Conservation (phyloP, 2,329 filamentous ascomycete genomes). For the Pezizomycotina sp. region DNA sequence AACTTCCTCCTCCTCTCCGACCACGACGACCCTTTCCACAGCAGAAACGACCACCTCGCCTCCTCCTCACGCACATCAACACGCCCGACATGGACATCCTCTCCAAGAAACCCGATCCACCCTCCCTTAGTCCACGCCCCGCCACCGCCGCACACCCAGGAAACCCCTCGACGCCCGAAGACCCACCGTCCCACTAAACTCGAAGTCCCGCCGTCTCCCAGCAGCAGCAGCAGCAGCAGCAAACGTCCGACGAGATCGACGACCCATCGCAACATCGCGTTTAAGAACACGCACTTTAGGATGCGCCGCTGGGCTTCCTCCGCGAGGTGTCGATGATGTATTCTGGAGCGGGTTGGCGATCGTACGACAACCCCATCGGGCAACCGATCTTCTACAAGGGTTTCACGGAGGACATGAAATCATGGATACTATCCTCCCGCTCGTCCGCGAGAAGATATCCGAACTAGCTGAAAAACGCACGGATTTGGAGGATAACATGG, state of each 20-base stretch:
- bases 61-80: slow-evolving; percentile 33
- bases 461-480: slow-evolving; percentile 62
- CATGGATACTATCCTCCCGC: slow-evolving; percentile 53
- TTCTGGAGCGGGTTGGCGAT: slow-evolving; percentile 84
- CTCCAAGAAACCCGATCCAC: slow-evolving; percentile 54
- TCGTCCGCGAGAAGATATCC: slow-evolving; percentile 57
- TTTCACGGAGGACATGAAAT: slow-evolving; percentile 81
- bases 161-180: slow-evolving; percentile 34
- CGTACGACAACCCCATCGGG: slow-evolving; percentile 77
- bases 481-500: slow-evolving; percentile 59
- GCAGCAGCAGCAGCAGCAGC: slow-evolving; percentile 28
- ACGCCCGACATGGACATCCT: slow-evolving; percentile 65
- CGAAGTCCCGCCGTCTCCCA: slow-evolving; percentile 4
- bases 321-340: slow-evolving; percentile 88
- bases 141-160: slow-evolving; percentile 41
- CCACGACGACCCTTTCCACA: slow-evolving; percentile 8
- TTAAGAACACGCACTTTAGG: slow-evolving; percentile 24
- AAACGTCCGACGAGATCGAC: slow-evolving; percentile 2
- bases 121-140: slow-evolving; percentile 35
- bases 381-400: slow-evolving; percentile 87
- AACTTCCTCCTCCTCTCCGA: background rate
- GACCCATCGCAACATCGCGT: slow-evolving; percentile 5
- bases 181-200: slow-evolving; percentile 30
- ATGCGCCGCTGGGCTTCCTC: slow-evolving; percentile 59
- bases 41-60: slow-evolving; percentile 4